Evolutionary conservation across 2,329 filamentous ascomycete genomes (phyloP).

Genomic region (Aureobasidium vineae): DNA sequence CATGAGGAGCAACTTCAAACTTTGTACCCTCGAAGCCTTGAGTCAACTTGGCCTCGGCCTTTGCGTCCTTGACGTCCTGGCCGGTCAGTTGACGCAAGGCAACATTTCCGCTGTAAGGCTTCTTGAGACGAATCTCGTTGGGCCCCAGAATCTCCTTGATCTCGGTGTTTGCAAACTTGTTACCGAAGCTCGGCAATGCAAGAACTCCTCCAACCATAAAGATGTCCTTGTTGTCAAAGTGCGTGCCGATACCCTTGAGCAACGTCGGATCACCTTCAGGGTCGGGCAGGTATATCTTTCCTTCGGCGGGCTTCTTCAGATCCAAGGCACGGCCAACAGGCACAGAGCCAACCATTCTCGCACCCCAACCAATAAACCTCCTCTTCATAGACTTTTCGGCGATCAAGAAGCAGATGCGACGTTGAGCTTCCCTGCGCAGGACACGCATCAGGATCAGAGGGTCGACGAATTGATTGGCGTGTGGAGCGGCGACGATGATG

Average conservation of each 20-base stretch:
- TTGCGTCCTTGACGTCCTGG: slow-evolving; percentile 64
- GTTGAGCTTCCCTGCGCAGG: slow-evolving; percentile 78
- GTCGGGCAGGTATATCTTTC: slow-evolving; percentile 84
- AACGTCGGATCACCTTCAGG: slow-evolving; percentile 80
- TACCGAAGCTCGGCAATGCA: slow-evolving; percentile 81
- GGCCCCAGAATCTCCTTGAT: slow-evolving; percentile 77
- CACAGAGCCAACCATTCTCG: slow-evolving; percentile 80
- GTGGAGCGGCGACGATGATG: slow-evolving; percentile 93
- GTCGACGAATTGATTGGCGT: slow-evolving; percentile 98
- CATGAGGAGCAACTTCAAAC: slow-evolving; percentile 87
- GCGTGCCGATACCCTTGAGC: slow-evolving; percentile 73
- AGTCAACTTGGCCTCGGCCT: slow-evolving; percentile 52
- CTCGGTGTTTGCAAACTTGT: slow-evolving; percentile 75
- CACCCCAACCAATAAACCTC: slow-evolving; percentile 82
- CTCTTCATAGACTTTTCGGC: slow-evolving; percentile 94
- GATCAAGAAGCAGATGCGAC: slow-evolving; percentile 88
- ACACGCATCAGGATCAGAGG: slow-evolving; percentile 90
- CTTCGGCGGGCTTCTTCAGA: slow-evolving; percentile 72
- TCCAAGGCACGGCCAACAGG: slow-evolving; percentile 94
- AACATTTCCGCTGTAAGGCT: slow-evolving; percentile 75
- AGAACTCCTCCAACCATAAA: slow-evolving; percentile 78
- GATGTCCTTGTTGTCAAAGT: slow-evolving; percentile 67
- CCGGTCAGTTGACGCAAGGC: slow-evolving; percentile 80
- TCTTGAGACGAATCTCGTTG: slow-evolving; percentile 82
- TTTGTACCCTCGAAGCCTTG: slow-evolving; percentile 70